Conservation (phyloP, 805 yeast genomes). For the Saturnispora dispora region DNA sequence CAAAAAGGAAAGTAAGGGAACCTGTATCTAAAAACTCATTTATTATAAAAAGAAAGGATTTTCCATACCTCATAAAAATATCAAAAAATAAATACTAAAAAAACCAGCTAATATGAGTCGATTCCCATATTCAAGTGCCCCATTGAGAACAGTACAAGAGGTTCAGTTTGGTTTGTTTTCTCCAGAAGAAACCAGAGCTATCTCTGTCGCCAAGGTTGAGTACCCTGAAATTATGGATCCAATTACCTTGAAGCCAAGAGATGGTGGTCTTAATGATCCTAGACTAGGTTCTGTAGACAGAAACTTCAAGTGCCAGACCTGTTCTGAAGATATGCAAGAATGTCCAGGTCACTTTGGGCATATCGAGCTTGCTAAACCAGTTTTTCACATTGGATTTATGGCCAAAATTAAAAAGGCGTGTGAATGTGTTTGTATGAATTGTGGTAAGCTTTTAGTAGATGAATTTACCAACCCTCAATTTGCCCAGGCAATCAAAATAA, state of each 20-base stretch:
- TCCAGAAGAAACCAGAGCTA: constrained; percentile 96
- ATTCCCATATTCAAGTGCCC: constrained; percentile 97
- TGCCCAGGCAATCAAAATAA: constrained; percentile 80
- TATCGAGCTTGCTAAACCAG: constrained; percentile 96
- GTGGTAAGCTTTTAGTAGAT: constrained; percentile 89
- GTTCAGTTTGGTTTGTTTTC: constrained; percentile 97
- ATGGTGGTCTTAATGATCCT: constrained; percentile 96
- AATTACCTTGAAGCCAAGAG: constrained; percentile 86
- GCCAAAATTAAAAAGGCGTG: constrained; percentile 90
- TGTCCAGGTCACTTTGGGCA: constrained; percentile 99
- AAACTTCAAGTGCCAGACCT: constrained; percentile 95
- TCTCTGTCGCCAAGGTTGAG: constrained; percentile 95
- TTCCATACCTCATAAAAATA: not conserved
- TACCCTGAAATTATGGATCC: constrained; percentile 99
- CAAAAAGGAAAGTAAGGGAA: not conserved
- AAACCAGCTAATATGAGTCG: constrained; percentile 24
- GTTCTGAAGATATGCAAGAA: constrained; percentile 98
- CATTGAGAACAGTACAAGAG: constrained; percentile 93
- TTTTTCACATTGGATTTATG: constrained; percentile 93
- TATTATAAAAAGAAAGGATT: not conserved
- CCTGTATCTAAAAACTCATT: not conserved
- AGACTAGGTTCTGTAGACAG: constrained; percentile 95
- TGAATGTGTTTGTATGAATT: constrained; percentile 97
- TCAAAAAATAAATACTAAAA: constrained; percentile 4
- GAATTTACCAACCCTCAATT: constrained; percentile 65